Evolutionary conservation across 495 filamentous ascomycete genomes (phyloP), one percentile per base, ranked within the genome.

Genomic region (Lindgomyces ingoldianus): DNA sequence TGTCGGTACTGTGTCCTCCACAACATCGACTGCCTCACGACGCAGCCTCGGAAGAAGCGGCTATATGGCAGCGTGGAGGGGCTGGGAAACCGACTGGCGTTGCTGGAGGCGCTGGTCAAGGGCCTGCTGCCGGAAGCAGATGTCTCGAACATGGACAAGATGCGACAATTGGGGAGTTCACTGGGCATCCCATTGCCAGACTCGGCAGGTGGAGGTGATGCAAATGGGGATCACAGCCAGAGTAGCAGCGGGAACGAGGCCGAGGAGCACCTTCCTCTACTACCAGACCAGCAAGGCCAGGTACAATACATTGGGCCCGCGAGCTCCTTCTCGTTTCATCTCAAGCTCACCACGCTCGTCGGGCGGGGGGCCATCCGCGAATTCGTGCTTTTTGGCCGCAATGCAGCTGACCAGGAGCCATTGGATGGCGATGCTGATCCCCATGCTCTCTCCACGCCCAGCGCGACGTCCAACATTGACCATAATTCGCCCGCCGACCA

Each of bases 41-140:
- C 77, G 0, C 69, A 80, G 62, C 78, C 77, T 22, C 75, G 80
- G 14, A 82, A 82, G 68, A 76, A 77, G 49, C 69, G 79, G 49
- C 75, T 82, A 19, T 81, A 81, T 50, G 80, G 80, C 11, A 82
- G 80, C 63, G 78, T 82, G n/a, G 80, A 82, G 58, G 77, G 73
- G 30, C 66, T 82, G 49, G 77, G 78, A 46, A 71, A 73, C 46
- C 72, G 80, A 57, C 78, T 79, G 49, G 67, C 75, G 24, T 74
- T 78, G 14, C 74, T 81, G 21, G 78, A 81, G 69, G 76, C 79
- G 18, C 66, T 81, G 49, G 75, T 81, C 42, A 75, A 75, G 27
- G 79, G 77, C 19, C 51, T 79, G 22, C 78, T 78, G 57, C 80
- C 80, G 0, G 68, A 80, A n/a, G 70, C 74, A 41, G 77, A 77